Evolutionary conservation across 2,329 filamentous ascomycete species (phyloP), one percentile per base, ranked within the genome.

Genomic region (Sporothrix curviconia): DNA sequence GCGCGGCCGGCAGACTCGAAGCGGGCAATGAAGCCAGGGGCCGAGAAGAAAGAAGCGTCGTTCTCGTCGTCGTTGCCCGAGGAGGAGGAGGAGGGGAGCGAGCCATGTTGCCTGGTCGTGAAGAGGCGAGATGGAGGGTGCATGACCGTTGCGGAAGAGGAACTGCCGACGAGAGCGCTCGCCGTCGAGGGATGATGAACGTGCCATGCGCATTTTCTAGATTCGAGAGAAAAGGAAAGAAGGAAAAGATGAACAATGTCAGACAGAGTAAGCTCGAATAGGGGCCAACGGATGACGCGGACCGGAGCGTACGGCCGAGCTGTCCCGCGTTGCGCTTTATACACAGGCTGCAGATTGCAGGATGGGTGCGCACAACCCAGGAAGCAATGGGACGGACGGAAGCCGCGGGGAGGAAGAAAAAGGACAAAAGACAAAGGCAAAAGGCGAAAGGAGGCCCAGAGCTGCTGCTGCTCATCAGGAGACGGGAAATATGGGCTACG

Each of bases 101-200:
- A n/a, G 46, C 15, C 52, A 50, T 44, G 53, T 44, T 44, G 12
- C 15, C 22, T 14, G 17, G 50, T 17, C 57, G 54, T 36, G 42
- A 43, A 30, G 78, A 72, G 55, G n/a, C n/a, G 80, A 7, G 9
- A 40, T 30, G 7, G 28, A 25, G 1, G 32, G 30, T 1, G 39
- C 11, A 8, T 17, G 30, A 43, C 47, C 56, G 66, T 66, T 74
- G 65, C 87, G 86, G 28, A 96, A 77, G 22, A 87, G 92, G 65
- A 96, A 90, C 61, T 86, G 81, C 61, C 88, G 87, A 67, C 85
- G 87, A 47, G 90, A 82, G 62, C 91, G 88, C 71, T 95, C 89
- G 66, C 92, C 92, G 91, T 96, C 59, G 81, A 78, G 7, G 92
- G 91, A 95, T 81, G 64, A 97, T 87, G 70, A 95, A 91, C 44